A percentile compares a stretch with the other conserved stretches of the same genome.
phyloP scores from a whole-genome alignment of 768 basidiomycete species.

The Suillus americanus region DNA sequence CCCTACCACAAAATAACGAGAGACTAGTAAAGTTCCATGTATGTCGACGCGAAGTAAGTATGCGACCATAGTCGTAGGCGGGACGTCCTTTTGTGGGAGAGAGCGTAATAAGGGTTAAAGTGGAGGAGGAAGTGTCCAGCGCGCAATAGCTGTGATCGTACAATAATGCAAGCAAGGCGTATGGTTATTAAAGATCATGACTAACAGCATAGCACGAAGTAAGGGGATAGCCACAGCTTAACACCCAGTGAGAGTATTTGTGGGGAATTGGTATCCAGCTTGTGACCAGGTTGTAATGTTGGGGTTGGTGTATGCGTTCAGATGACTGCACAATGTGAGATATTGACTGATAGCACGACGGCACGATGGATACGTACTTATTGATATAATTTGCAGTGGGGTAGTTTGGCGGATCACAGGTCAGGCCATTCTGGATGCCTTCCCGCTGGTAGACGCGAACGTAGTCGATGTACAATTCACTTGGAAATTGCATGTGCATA shows the following conservation, averaged over 20 bases:
- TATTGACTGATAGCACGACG: background rate
- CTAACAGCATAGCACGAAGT: slow-evolving; percentile 11
- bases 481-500: slow-evolving; percentile 72
- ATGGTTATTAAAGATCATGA: slow-evolving; percentile 12
- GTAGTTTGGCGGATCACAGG: slow-evolving; percentile 74
- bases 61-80: background rate
- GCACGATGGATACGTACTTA: slow-evolving; percentile 38
- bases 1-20: background rate
- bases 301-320: slow-evolving; percentile 70
- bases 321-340: slow-evolving; percentile 25
- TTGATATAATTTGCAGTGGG: slow-evolving; percentile 85
- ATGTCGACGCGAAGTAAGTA: background rate
- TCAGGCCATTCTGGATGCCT: slow-evolving; percentile 64
- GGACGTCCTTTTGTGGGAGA: background rate
- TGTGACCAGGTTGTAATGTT: slow-evolving; percentile 85
- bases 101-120: background rate
- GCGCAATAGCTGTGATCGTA: slow-evolving; percentile 25
- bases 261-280: slow-evolving; percentile 74
- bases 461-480: slow-evolving; percentile 84
- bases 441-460: slow-evolving; percentile 84
- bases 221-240: slow-evolving; percentile 27
- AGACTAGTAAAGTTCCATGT: background rate
- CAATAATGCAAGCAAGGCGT: slow-evolving; percentile 24
- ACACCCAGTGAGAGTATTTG: slow-evolving; percentile 50
- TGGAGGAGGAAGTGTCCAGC: background rate